Conservation (phyloP, 805 yeast genomes). For the Wickerhamiella nectarea region DNA sequence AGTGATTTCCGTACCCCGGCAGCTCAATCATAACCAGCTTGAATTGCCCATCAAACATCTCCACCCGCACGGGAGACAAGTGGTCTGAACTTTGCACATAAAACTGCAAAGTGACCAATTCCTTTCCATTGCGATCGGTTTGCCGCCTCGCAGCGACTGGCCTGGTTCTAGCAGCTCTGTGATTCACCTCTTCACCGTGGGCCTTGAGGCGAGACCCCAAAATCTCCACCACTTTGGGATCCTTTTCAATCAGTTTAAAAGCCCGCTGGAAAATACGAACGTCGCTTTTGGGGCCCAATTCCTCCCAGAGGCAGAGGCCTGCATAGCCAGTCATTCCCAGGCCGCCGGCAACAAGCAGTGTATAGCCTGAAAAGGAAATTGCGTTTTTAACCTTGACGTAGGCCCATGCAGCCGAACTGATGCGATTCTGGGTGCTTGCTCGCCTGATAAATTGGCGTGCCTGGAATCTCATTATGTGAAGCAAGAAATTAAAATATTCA, state of each 20-base stretch:
- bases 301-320: slow-evolving; percentile 62
- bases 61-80: slow-evolving; percentile 62
- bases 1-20: slow-evolving; percentile 54
- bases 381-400: slow-evolving; percentile 14
- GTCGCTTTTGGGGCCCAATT: slow-evolving; percentile 81
- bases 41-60: slow-evolving; percentile 50
- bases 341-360: slow-evolving; percentile 26
- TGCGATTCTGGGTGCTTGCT: slow-evolving; percentile 1
- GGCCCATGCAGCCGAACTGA: slow-evolving; percentile 6
- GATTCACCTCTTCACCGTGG: slow-evolving; percentile 52
- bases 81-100: slow-evolving; percentile 60
- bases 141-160: slow-evolving; percentile 54
- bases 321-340: slow-evolving; percentile 35
- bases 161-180: slow-evolving; percentile 78
- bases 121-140: slow-evolving; percentile 61
- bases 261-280: slow-evolving; percentile 83
- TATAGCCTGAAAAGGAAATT: slow-evolving; percentile 24
- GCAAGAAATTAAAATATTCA: background rate
- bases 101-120: slow-evolving; percentile 71
- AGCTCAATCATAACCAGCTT: slow-evolving; percentile 64
- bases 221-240: slow-evolving; percentile 42
- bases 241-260: slow-evolving; percentile 59
- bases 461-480: background rate
- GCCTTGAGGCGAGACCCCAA: slow-evolving; percentile 62
- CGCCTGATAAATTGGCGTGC: background rate